Evolutionary conservation across 371 early-diverging fungal species (phyloP), one percentile per base, ranked within the genome.

Genomic region (Mucor circinelloides): DNA sequence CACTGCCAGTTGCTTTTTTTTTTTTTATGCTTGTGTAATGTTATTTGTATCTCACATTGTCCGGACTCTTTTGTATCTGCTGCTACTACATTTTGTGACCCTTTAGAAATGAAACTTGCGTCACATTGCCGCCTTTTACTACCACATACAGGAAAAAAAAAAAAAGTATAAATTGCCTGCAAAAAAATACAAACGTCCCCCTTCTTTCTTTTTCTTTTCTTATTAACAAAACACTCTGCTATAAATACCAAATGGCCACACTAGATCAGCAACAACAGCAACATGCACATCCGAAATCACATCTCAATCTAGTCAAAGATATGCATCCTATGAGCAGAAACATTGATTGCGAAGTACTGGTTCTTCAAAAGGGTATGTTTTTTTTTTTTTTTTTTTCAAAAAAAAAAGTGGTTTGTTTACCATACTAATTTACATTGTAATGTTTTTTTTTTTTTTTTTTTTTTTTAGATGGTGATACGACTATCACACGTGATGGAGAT

Each of bases 331-430:
- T 73, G 55, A 68, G 80, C 64, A 76, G 82, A 40, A 80, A 79
- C 9, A 76, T 86, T 36, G 81, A 86, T 60, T 84, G 85, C 64
- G 86, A 88, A 55, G 83, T 84, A 27, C 87, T 88, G 55, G 85
- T 88, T 15, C 71, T 88, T 8, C 82, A 88, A 55, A 68, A 68
- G 74, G 79, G 84, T 80, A 74, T 32, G 34, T 32, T 38, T 46
- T 30, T 30, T 36, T n/a, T n/a, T n/a, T n/a, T n/a, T n/a, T n/a
- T n/a, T n/a, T n/a, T n/a, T n/a, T n/a, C n/a, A n/a, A n/a, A 13
- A 34, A 34, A 8, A 13, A 36, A 36, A 36, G 12, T 1, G 34
- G 34, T 34, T 34, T 34, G 36, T 36, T 36, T 36, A 36, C 1
- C 36, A 32, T 23, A 56, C 25, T 36, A n/a, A 30, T 12, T 6